Base-by-base conservation (phyloP, 2,329 filamentous ascomycete genomes). In the Monosporascus sp. region DNA sequence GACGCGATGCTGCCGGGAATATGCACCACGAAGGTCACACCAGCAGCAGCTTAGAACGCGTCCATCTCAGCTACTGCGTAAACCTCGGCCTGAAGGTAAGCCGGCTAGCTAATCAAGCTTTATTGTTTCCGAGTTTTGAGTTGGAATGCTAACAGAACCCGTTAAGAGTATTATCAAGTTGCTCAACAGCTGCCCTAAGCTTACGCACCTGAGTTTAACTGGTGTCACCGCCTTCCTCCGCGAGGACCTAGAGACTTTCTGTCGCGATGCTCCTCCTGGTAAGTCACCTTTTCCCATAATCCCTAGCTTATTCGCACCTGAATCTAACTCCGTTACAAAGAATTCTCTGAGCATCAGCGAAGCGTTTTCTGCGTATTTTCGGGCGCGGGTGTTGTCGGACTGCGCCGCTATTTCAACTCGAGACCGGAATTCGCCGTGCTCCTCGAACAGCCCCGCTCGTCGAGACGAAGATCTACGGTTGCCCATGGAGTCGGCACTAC, bases 281-380 rank as follows among this genome's bases (percentile, higher is more conserved):
- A 75, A 59, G 75, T 55, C 18, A 17, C 31, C n/a, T 9, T n/a
- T 31, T 20, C 50, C 42, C 8, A 37, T 42, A 15, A 8, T 5
- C 51, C 31, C 22, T 18, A 11, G 51, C 20, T 38, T 22, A 8
- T 46, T 17, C 25, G 2, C 24, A 8, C 22, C 3, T 49, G 20
- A 41, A 52, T 48, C 67, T 73, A 51, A 73, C 55, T 22, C n/a
- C 17, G 3, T 44, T 37, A 5, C 36, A 7, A 52, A 85, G 94
- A 97, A 70, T 99, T 99, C 68, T 97, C 92, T 18, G 88, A 93
- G 47, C 91, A 97, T 66, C 94, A 99, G 69, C 85, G 94, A 57
- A 87, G 93, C 50, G 90, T 97, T 7, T 99, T 99, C 68, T 99
- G 94, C 66, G 94, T 99, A 51, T 99, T 99, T 70, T 97, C 92